Percentiles rank a stretch among this genome's conserved stretches.
Evolutionary conservation across 129 eudicot genomes (phyloP).

Genomic region (Deinandra increscens): DNA sequence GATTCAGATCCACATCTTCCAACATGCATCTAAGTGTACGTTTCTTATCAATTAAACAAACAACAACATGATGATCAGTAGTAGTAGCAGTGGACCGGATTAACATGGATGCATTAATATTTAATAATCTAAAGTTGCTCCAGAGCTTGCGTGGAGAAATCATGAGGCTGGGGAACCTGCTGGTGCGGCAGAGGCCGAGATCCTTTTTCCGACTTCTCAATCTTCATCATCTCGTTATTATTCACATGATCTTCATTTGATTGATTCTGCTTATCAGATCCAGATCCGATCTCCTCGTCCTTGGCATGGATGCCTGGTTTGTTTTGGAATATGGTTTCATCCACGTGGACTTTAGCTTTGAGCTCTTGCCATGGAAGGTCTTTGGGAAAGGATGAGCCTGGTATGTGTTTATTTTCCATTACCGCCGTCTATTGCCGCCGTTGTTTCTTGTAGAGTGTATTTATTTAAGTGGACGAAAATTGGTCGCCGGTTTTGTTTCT

Average conservation of each 20-base stretch:
- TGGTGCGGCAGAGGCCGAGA: constrained; percentile 42
- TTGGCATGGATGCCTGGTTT: constrained; percentile 19
- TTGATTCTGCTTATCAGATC: too few species aligned
- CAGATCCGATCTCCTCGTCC: neutral
- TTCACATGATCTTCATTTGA: neutral
- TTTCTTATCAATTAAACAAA: neutral
- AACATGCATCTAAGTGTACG: neutral
- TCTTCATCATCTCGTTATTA: constrained; percentile 10
- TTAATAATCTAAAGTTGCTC: constrained; percentile 37
- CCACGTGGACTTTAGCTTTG: constrained; percentile 26
- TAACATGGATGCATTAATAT: too few species aligned
- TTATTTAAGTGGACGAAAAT: neutral
- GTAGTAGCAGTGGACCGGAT: too few species aligned
- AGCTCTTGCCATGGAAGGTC: constrained; percentile 43
- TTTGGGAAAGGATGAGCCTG: constrained; percentile 22
- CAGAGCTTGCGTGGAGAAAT: constrained; percentile 46
- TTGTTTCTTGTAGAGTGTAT: too few species aligned
- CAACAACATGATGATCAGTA: too few species aligned
- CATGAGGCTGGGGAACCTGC: constrained; percentile 58
- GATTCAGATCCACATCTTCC: neutral
- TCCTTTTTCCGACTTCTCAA: neutral
- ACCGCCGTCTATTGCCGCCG: too few species aligned
- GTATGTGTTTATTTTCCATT: constrained; percentile 19
- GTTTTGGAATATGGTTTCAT: constrained; percentile 28
- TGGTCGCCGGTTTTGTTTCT: neutral